These are phyloP conservation scores for Colletotrichum filicis DNA, from an alignment of 2,329 filamentous ascomycete species.

Conservation along the genomic window DNA sequence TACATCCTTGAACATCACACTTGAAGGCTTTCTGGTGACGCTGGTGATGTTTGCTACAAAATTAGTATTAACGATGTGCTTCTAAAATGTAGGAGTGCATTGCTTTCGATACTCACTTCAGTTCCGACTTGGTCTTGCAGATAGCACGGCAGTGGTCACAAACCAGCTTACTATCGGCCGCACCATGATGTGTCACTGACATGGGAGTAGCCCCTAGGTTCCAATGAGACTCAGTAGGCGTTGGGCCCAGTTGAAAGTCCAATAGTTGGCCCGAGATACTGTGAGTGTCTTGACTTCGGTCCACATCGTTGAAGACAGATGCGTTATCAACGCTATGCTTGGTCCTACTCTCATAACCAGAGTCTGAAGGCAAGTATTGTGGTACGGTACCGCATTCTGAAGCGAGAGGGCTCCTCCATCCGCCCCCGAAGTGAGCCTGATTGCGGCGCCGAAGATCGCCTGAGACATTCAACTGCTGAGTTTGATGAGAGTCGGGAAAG, in stretches of 20 bases:
- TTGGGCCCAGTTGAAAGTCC: constrained; percentile 40
- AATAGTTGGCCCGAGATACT: constrained; percentile 49
- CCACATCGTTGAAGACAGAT: constrained; percentile 56
- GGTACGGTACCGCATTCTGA: constrained; percentile 54
- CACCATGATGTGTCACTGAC: constrained; percentile 23
- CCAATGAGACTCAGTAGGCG: background rate
- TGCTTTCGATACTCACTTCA: constrained; percentile 57
- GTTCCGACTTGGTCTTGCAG: constrained; percentile 64
- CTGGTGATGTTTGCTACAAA: constrained; percentile 76
- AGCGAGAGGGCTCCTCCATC: constrained; percentile 42
- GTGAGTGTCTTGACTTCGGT: constrained; percentile 51
- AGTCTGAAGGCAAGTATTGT: constrained; percentile 53
- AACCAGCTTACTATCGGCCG: constrained; percentile 36
- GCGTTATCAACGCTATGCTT: constrained; percentile 55
- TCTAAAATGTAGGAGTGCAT: background rate
- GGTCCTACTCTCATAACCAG: constrained; percentile 57
- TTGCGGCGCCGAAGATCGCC: constrained; percentile 39
- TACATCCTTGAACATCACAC: constrained; percentile 70
- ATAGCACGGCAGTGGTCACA: constrained; percentile 53
- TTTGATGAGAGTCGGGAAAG: constrained; percentile 45
- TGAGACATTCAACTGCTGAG: constrained; percentile 41
- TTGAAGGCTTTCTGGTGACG: constrained; percentile 75
- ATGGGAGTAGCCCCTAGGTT: background rate
- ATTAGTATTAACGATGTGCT: constrained; percentile 38
- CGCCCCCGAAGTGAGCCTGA: constrained; percentile 44